phyloP scores from a whole-genome alignment of 768 basidiomycete species.

The Rhodocollybia butyracea region DNA sequence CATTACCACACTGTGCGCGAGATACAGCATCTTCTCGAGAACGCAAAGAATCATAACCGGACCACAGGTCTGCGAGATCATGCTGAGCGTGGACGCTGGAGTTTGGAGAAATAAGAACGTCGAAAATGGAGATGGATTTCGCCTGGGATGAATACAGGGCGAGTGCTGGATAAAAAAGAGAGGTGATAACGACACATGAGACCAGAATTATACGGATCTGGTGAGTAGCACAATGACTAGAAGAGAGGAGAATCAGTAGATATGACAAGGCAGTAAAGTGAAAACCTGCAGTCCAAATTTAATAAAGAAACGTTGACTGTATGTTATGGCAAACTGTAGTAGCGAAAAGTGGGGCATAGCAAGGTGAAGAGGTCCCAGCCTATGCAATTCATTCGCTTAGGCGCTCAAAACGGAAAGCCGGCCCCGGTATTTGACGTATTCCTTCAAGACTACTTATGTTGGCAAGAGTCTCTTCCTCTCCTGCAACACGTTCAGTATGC shows the following conservation, averaged over 20 bases:
- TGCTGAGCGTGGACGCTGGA: constrained; percentile 52
- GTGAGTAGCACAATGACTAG: constrained; percentile 85
- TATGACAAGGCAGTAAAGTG: constrained; percentile 9
- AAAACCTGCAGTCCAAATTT: constrained; percentile 75
- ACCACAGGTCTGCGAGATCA: constrained; percentile 73
- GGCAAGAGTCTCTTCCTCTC: background rate
- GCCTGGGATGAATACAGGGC: constrained; percentile 75
- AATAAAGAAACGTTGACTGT: constrained; percentile 55
- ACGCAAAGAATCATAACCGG: constrained; percentile 57
- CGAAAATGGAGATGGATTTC: constrained; percentile 62
- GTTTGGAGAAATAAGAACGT: constrained; percentile 54
- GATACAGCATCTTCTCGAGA: constrained; percentile 68
- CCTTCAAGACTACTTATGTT: background rate
- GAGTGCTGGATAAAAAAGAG: constrained; percentile 88
- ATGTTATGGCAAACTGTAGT: constrained; percentile 37
- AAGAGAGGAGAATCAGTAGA: constrained; percentile 4
- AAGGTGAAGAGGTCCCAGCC: background rate
- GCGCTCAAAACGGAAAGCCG: background rate
- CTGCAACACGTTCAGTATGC: background rate
- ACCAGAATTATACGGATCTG: constrained; percentile 88
- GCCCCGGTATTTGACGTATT: background rate
- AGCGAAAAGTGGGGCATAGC: constrained; percentile 15
- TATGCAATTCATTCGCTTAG: too few species aligned
- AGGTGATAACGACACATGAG: constrained; percentile 84
- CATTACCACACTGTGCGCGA: constrained; percentile 66